These are phyloP conservation scores for Penicillium sp. DNA, from an alignment of 2,329 filamentous ascomycete genomes.

Conservation along the genomic window DNA sequence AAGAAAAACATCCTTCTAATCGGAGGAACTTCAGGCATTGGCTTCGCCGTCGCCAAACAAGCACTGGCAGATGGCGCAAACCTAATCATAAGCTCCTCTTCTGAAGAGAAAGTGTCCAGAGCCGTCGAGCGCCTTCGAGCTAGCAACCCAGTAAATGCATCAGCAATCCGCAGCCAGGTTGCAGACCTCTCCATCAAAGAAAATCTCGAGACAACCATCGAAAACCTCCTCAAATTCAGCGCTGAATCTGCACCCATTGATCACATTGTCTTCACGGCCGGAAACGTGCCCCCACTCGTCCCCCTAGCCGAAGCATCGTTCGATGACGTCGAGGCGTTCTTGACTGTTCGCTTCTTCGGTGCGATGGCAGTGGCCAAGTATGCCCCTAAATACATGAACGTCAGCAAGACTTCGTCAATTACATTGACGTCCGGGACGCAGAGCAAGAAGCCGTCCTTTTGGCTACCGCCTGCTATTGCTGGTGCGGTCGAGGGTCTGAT, in stretches of 20 bases:
- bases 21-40: constrained; percentile 65
- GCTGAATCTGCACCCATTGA: constrained; percentile 44
- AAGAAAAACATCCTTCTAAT: constrained; percentile 55
- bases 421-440: constrained; percentile 13
- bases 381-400: constrained; percentile 9
- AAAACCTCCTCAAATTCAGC: constrained; percentile 44
- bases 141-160: constrained; percentile 34
- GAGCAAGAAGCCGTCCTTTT: constrained; percentile 7
- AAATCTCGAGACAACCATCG: constrained; percentile 49
- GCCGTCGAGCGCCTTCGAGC: constrained; percentile 50
- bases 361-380: constrained; percentile 13
- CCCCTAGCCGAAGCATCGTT: constrained; percentile 9
- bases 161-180: constrained; percentile 35
- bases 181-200: constrained; percentile 51
- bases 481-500: constrained; percentile 13
- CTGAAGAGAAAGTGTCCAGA: constrained; percentile 48
- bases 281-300: constrained; percentile 8
- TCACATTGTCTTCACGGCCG: constrained; percentile 61
- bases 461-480: constrained; percentile 3
- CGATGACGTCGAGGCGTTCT: constrained; percentile 6
- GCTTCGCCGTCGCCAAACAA: constrained; percentile 61
- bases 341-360: constrained; percentile 13
- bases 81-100: constrained; percentile 64
- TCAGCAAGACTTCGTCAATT: constrained; percentile 7
- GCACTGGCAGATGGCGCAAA: constrained; percentile 55